phyloP scores from a whole-genome alignment of 495 filamentous ascomycete species.

The Wilcoxina mikolae region DNA sequence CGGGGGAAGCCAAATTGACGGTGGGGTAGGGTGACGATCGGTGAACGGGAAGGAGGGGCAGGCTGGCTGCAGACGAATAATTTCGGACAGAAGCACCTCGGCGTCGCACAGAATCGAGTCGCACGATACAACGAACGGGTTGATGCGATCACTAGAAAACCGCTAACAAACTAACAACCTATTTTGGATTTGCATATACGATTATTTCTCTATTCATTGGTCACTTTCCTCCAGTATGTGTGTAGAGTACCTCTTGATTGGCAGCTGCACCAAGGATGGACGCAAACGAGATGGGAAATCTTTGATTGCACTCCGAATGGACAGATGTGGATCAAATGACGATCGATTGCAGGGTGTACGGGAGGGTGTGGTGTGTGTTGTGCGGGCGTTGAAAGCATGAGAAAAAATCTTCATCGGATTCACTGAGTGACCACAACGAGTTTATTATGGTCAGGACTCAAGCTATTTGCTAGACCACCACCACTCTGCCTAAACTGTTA shows the following conservation, averaged over 20 bases:
- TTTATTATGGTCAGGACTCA: not conserved
- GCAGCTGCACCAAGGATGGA: not conserved
- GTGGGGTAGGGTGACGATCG: conserved; percentile 10
- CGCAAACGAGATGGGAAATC: not conserved
- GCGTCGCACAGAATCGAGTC: not conserved
- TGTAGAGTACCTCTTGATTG: not conserved
- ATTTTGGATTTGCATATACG: no score
- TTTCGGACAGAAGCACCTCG: conserved; percentile 3
- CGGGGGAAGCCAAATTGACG: conserved; percentile 25
- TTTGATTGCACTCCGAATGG: not conserved
- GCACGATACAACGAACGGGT: not conserved
- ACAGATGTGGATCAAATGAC: not conserved
- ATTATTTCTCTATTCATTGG: no score
- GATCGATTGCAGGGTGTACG: not conserved
- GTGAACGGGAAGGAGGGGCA: conserved; percentile 1
- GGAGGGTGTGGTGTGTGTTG: not conserved
- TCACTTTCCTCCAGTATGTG: not conserved
- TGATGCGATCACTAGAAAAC: not conserved
- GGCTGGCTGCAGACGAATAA: not conserved
- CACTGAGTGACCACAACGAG: not conserved
- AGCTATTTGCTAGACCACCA: not conserved
- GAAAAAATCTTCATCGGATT: not conserved
- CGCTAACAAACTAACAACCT: no score
- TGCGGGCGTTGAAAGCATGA: not conserved
- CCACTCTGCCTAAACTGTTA: not conserved